Evolutionary conservation across 768 basidiomycete species (phyloP), one percentile per base, ranked within the genome.

Genomic region (Russula foetens): DNA sequence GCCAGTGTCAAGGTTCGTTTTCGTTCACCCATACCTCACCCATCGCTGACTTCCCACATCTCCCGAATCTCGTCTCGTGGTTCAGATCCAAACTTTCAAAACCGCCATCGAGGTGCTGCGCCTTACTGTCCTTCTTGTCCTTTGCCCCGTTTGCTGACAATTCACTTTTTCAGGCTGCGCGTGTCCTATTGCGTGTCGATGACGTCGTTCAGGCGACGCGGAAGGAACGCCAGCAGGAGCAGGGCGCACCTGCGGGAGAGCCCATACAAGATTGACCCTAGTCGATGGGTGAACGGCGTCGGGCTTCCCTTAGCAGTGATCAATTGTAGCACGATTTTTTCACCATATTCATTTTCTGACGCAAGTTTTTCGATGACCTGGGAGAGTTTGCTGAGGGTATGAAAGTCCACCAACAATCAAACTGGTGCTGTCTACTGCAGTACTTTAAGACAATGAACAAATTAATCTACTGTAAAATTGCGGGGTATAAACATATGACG

Each of bases 121-220:
- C 28, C 39, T 35, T 19, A 29, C 38, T 39, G 11, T 46, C 11
- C 2, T 26, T 43, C 3, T 51, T 14, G 24, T 11, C 44, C 35
- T 8, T n/a, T 9, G 29, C 9, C 0, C 21, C 5, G 2, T 1
- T 26, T 44, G 26, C 43, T 52, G 41, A 55, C 52, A 63, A 26
- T 51, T 51, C 21, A 15, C 35, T 41, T 38, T 53, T 56, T 21
- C 53, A 89, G 85, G 92, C 91, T 53, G 88, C 95, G 0, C 89
- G 92, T 11, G 88, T 96, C 78, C 77, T 98, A 4, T 81, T 96
- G 26, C 86, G 93, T 28, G 93, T 97, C 1, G 95, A 97, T 70
- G 93, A 97, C 67, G 90, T 98, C 57, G 92, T 97, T 9, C 89
- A 91, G 71, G 90, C 90, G n/a, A 80, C 84, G 9, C 79, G 90